These are phyloP conservation scores for Coffea humblotiana DNA, from an alignment of 305 asterid genomes.

Conservation along the genomic window DNA sequence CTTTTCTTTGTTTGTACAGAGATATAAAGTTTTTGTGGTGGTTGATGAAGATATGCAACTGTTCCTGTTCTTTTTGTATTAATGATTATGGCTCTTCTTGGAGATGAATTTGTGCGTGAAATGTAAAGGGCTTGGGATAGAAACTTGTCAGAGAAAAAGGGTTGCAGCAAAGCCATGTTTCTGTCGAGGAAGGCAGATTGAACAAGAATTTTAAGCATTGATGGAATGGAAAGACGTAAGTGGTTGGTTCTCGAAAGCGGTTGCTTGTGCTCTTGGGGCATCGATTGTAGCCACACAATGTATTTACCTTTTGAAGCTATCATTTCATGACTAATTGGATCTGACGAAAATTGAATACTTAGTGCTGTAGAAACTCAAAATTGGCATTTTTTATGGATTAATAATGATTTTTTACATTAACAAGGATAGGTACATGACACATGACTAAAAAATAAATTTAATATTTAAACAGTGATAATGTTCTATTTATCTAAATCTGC, in stretches of 20 bases:
- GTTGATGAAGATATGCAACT: neutral
- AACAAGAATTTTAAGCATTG: neutral
- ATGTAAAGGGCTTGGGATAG: constrained; percentile 4
- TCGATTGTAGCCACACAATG: constrained; percentile 14
- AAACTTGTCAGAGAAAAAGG: constrained; percentile 16
- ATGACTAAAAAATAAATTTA: too few relatives aligned
- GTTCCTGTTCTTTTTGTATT: neutral
- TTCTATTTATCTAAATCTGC: too few relatives aligned
- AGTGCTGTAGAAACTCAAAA: too few relatives aligned
- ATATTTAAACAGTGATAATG: too few relatives aligned
- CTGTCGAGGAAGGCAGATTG: neutral
- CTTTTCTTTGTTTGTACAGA: constrained; percentile 19
- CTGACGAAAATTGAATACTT: too few relatives aligned
- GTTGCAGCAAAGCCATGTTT: constrained; percentile 32
- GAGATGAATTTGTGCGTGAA: neutral
- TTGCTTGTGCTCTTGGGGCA: constrained; percentile 6
- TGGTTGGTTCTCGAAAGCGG: neutral
- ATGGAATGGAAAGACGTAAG: too few relatives aligned
- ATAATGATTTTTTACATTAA: too few relatives aligned
- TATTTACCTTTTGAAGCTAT: neutral
- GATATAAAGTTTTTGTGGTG: constrained; percentile 19
- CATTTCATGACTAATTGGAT: too few relatives aligned
- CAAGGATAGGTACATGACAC: too few relatives aligned
- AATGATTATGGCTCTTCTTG: neutral
- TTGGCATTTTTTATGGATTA: too few relatives aligned